Conservation (phyloP, 192 early-diverging fungal genomes). For the Dispira simplex region DNA sequence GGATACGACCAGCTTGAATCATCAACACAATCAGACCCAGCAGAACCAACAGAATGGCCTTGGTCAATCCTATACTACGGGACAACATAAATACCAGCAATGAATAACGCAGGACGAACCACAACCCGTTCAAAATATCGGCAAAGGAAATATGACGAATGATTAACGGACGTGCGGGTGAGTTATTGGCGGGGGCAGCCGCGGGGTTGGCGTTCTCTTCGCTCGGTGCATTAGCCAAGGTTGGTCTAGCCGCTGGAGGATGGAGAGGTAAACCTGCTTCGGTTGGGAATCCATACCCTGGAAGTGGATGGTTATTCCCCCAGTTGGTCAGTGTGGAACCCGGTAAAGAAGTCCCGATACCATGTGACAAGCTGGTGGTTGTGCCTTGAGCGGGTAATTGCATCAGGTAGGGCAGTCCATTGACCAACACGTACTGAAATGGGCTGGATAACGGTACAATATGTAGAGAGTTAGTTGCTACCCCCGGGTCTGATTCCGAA, state of each 20-base stretch:
- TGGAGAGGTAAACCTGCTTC: neutral
- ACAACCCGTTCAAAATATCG: neutral
- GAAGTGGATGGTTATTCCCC: too few relatives aligned
- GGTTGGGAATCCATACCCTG: too few relatives aligned
- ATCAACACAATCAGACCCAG: neutral
- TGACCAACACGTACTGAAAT: slow-evolving; percentile 5
- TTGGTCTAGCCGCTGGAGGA: neutral
- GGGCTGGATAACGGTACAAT: slow-evolving; percentile 3
- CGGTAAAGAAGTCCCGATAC: too few relatives aligned
- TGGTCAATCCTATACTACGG: neutral
- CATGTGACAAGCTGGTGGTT: too few relatives aligned
- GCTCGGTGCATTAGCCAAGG: neutral
- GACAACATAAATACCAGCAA: neutral
- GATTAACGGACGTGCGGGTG: neutral
- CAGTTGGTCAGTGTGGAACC: too few relatives aligned
- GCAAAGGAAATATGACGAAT: neutral
- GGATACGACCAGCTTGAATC: neutral
- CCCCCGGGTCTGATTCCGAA: too few relatives aligned
- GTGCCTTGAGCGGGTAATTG: neutral
- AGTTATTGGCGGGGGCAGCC: neutral
- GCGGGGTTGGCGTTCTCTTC: neutral
- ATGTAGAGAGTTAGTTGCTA: neutral
- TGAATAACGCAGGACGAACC: neutral
- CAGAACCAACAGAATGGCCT: neutral
- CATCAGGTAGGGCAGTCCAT: neutral